Evolutionary conservation across 192 early-diverging fungal species (phyloP).

Genomic region (Funneliformis mosseae): DNA sequence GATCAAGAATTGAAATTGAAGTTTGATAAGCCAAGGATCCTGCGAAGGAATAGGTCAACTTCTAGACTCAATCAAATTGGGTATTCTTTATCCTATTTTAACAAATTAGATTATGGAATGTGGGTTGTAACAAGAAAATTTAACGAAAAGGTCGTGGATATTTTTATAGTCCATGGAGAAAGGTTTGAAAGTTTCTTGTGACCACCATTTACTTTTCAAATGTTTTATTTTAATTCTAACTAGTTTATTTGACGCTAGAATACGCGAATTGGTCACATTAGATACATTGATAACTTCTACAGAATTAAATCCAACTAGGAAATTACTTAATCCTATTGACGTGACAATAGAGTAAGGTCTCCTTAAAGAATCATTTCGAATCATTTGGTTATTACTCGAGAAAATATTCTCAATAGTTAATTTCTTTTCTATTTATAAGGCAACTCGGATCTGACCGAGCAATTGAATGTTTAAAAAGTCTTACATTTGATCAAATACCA

Average conservation of each 20-base stretch:
- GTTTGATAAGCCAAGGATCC: neutral
- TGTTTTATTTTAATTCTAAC: neutral
- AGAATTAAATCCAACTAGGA: slow-evolving; percentile 8
- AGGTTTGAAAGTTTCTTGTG: neutral
- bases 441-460: neutral
- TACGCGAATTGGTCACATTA: slow-evolving; percentile 15
- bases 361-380: neutral
- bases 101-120: slow-evolving; percentile 9
- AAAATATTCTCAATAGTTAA: neutral
- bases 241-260: neutral
- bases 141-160: slow-evolving; percentile 5
- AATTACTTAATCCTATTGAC: slow-evolving; percentile 3
- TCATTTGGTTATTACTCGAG: neutral
- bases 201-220: neutral
- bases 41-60: neutral
- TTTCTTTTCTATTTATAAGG: neutral
- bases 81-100: neutral
- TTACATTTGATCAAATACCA: slow-evolving; percentile 20
- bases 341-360: neutral
- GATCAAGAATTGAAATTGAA: slow-evolving; percentile 12
- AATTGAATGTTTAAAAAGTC: neutral
- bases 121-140: slow-evolving; percentile 11
- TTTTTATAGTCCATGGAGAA: slow-evolving; percentile 15
- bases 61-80: neutral
- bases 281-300: slow-evolving; percentile 18